Conservation (phyloP, 768 basidiomycete species). For the Termitomyces sp. region DNA sequence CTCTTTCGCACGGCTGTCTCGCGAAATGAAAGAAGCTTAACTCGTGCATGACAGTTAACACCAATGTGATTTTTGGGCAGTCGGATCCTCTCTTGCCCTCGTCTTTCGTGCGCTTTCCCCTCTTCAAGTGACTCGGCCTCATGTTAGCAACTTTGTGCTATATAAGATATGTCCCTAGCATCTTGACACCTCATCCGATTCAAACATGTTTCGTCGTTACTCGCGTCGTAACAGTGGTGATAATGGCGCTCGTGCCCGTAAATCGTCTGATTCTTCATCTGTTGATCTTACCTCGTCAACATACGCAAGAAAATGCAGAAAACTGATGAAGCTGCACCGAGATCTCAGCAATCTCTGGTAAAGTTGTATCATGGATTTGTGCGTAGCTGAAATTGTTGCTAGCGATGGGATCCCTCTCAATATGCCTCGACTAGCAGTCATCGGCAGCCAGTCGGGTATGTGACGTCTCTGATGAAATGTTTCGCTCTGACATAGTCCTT, state of each 20-base stretch:
- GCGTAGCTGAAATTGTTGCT: background rate
- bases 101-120: background rate
- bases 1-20: background rate
- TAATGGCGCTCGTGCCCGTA: background rate
- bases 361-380: background rate
- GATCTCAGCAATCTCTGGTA: slow-evolving; percentile 2
- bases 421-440: slow-evolving; percentile 10
- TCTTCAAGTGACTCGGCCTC: background rate
- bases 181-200: background rate
- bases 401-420: slow-evolving; percentile 6
- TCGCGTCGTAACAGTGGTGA: background rate
- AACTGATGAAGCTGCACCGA: slow-evolving; percentile 8
- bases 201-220: background rate
- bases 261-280: background rate
- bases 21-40: background rate
- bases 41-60: background rate
- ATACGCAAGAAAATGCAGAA: slow-evolving; percentile 4
- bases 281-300: background rate
- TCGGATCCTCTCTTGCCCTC: no score
- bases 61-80: background rate
- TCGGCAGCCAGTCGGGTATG: slow-evolving; percentile 9
- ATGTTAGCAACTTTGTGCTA: background rate
- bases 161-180: background rate
- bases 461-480: background rate
- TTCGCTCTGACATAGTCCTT: background rate